Evolutionary conservation across 345 rosid species (phyloP), one percentile per base, ranked within the genome.

Genomic region (Dimocarpus longan): DNA sequence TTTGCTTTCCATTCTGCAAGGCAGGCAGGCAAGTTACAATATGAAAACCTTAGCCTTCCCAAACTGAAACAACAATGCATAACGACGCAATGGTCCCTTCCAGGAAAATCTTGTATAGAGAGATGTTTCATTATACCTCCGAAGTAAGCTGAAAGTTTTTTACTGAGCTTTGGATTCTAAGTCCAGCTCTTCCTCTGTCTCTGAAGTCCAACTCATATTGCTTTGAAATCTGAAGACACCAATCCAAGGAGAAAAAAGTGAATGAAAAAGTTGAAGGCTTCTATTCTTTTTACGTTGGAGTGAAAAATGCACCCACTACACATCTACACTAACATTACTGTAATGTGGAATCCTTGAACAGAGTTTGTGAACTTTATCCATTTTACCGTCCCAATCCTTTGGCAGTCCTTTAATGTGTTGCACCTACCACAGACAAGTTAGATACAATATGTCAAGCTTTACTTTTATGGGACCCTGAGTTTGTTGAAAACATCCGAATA

Each of bases 111-210:
- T 39, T 71, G 3, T 46, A 71, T 68, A 54, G 28, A n/a, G 39
- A 37, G 22, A 71, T 18, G 69, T 68, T 26, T 62, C 9, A n/a
- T 40, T 15, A 42, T 82, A 95, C 99, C 92, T 90, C 90, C 70
- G 83, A 75, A 79, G 87, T 89, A 12, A 95, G 89, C 93, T 95
- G 97, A 88, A 93, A 95, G 85, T 95, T 95, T 88, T 93, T 95
- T 76, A 88, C 96, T 0, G 98, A 95, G 79, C 88, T 87, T 82
- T 89, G 91, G 75, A 90, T 88, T 85, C 82, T 84, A 52, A 90
- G 92, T 52, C 93, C 97, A 76, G 93, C 83, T 87, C 96, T 87
- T 80, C 92, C 97, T 68, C 88, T 87, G 75, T 92, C 96, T 89
- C 93, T 91, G 86, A 80, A 95, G 85, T 90, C 98, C 78, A 93